Conservation (phyloP, 768 basidiomycete genomes). For the Leccinum olivaceopallidum region DNA sequence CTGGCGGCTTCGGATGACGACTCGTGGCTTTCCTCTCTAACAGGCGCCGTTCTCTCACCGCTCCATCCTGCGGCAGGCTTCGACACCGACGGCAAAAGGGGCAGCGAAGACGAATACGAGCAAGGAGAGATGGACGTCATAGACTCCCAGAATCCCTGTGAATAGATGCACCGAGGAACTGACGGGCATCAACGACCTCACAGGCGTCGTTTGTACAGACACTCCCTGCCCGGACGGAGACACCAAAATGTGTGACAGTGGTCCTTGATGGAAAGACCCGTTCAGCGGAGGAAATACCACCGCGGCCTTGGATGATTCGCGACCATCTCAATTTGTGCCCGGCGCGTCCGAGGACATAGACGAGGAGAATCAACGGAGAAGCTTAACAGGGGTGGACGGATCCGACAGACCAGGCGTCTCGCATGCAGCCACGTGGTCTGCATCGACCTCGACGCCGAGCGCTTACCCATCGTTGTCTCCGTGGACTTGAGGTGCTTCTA, state of each 20-base stretch:
- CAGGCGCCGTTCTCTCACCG: constrained; percentile 1
- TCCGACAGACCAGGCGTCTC: constrained; percentile 11
- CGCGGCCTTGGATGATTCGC: constrained; percentile 6
- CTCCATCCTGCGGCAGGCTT: constrained; percentile 1
- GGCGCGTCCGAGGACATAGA: constrained; percentile 4
- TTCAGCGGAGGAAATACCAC: constrained; percentile 17
- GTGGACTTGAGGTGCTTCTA: constrained; percentile 7
- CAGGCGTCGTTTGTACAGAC: too few species aligned
- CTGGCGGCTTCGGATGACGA: neutral
- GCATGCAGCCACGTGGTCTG: neutral
- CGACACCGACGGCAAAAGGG: constrained; percentile 9
- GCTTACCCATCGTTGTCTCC: constrained; percentile 16
- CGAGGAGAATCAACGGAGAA: constrained; percentile 12
- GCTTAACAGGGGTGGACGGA: constrained; percentile 19
- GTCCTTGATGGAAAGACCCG: too few species aligned
- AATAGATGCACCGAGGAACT: too few species aligned
- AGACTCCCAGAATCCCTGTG: too few species aligned
- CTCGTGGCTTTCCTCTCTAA: neutral
- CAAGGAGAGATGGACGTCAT: too few species aligned
- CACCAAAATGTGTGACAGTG: too few species aligned
- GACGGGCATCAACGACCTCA: too few species aligned
- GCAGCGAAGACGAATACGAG: neutral
- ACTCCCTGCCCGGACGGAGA: too few species aligned
- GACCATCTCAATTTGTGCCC: constrained; percentile 1
- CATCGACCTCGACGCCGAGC: constrained; percentile 11